Percentiles rank a stretch among this genome's conserved stretches.
phyloP scores from a whole-genome alignment of 495 filamentous ascomycete species.

The Penicillium lividum region DNA sequence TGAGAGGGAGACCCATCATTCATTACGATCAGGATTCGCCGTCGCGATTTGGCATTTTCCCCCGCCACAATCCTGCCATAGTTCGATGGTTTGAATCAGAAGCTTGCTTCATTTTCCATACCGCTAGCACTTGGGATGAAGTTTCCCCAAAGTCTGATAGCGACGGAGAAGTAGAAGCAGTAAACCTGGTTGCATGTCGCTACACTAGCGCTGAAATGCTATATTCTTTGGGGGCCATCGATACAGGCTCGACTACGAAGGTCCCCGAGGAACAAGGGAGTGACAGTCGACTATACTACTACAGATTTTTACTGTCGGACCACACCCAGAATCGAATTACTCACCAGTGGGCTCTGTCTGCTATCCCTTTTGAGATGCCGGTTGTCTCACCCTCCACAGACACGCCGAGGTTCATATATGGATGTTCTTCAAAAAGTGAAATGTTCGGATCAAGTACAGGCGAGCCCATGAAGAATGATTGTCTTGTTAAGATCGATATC shows the following conservation, averaged over 20 bases:
- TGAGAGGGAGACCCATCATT: slow-evolving; percentile 53
- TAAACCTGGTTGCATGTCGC: slow-evolving; percentile 64
- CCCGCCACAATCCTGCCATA: slow-evolving; percentile 52
- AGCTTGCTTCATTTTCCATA: slow-evolving; percentile 66
- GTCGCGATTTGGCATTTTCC: slow-evolving; percentile 65
- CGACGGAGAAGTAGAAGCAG: slow-evolving; percentile 19
- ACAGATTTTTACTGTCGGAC: slow-evolving; percentile 43
- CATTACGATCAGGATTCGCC: slow-evolving; percentile 52
- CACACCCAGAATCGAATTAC: background rate
- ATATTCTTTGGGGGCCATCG: slow-evolving; percentile 58
- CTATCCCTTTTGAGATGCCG: slow-evolving; percentile 15
- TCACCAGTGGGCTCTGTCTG: slow-evolving; percentile 11
- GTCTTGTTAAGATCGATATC: slow-evolving; percentile 12
- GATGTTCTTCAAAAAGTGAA: slow-evolving; percentile 9
- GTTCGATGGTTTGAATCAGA: slow-evolving; percentile 65
- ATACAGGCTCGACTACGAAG: slow-evolving; percentile 27
- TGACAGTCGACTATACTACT: slow-evolving; percentile 68
- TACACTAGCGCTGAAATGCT: slow-evolving; percentile 59
- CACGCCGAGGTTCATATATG: slow-evolving; percentile 6
- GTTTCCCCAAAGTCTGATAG: background rate
- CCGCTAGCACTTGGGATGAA: slow-evolving; percentile 65
- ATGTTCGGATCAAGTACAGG: slow-evolving; percentile 8
- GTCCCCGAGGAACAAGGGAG: slow-evolving; percentile 48
- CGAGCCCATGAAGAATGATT: slow-evolving; percentile 11
- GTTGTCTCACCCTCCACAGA: background rate